Base-by-base conservation (phyloP, 352 stramenopile species). In the Phytopythium mirpurense region DNA sequence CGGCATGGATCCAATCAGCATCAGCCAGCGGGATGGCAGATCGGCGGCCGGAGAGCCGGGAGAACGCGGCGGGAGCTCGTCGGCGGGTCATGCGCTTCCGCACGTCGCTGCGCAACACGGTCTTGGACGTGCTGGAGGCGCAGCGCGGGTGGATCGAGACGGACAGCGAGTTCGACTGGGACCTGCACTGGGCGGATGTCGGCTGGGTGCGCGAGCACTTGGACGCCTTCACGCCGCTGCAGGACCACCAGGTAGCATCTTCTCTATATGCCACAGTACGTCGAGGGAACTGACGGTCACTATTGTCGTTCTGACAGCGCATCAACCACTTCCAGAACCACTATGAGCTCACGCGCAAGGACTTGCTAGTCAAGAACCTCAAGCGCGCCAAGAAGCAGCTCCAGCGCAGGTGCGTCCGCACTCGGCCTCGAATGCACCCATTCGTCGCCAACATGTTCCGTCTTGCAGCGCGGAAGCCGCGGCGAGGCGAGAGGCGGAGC, bases 301-400 rank as follows among this genome's bases (percentile, higher is more conserved):
- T 21, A 15, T 5, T 15, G 12, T 10, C 21, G 3, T n/a, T 5
- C 41, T 5, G 1, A 2, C 88, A 96, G 52, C 72, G 90, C 19
- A 78, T 98, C 21, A 97, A 97, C 54, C 94, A 98, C 62, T 98
- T 82, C 44, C 79, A 82, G 26, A 95, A 93, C 57, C 15, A 40
- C 31, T 29, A 32, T 21, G 27, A 93, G 71, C 60, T 98, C 16
- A 97, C 88, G 53, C 72, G 93, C 8, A 98, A 98, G 59, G 92
- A 98, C 59, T 67, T 97, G 2, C 78, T 98, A 52, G 96, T 97
- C 55, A 98, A 98, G 67, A 98, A 98, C 64, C 71, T 98, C 37
- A 98, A 98, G 66, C 81, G 89, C 18, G 67, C 69, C 29, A 93
- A 88, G 55, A 70, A 81, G 31, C 75, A 84, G 64, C 83, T 86